Percentiles rank a stretch among this genome's conserved stretches.
phyloP scores from a whole-genome alignment of 192 early-diverging fungal species.

The Borealophlyctis nickersoniae region DNA sequence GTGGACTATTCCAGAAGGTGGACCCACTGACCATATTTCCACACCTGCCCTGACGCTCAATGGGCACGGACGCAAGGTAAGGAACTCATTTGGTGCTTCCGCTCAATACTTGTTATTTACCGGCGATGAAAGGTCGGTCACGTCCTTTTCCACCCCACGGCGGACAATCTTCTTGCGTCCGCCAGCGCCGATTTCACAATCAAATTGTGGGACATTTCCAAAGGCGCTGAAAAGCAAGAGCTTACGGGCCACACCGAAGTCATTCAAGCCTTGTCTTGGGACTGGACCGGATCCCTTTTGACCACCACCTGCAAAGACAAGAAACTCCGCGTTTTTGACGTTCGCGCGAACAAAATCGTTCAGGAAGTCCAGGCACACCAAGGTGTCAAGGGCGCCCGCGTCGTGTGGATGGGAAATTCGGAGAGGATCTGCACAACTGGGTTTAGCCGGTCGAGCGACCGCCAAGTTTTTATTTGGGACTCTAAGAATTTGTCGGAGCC shows the following conservation, averaged over 20 bases:
- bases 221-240: conserved; percentile 68
- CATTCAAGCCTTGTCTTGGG: conserved; percentile 90
- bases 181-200: conserved; percentile 76
- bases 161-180: conserved; percentile 88
- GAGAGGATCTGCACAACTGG: conserved; percentile 87
- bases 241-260: conserved; percentile 85
- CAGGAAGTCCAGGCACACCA: conserved; percentile 80
- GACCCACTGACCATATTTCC: conserved; percentile 66
- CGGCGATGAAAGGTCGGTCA: conserved; percentile 80
- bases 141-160: conserved; percentile 94
- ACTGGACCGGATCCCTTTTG: conserved; percentile 78
- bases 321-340: conserved; percentile 90
- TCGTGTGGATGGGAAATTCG: conserved; percentile 80
- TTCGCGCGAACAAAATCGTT: conserved; percentile 78
- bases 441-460: conserved; percentile 88
- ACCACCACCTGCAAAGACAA: conserved; percentile 96
- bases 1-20: conserved; percentile 88
- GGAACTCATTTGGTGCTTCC: background rate
- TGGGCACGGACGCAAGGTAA: conserved; percentile 75
- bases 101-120: background rate
- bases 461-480: conserved; percentile 95
- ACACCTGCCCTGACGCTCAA: conserved; percentile 75
- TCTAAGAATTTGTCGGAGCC: conserved; percentile 64
- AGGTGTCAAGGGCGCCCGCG: conserved; percentile 95
- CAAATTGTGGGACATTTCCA: conserved; percentile 92